Conservation (phyloP, 2,329 filamentous ascomycete species). For the Lachnellula cervina region DNA sequence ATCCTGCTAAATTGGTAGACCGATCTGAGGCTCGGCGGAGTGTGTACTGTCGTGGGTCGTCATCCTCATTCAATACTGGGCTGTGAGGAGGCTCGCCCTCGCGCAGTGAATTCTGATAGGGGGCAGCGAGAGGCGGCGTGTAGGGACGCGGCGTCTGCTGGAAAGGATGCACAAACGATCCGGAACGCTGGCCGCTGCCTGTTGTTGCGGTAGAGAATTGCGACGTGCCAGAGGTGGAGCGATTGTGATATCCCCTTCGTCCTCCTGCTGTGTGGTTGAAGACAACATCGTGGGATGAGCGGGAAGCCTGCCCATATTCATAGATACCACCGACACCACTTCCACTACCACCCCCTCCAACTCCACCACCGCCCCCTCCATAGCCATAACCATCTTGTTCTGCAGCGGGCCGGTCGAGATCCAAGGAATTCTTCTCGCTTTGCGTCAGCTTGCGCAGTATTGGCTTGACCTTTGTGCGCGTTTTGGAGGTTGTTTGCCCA, state of each 20-base stretch:
- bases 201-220: conserved; percentile 52
- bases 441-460: conserved; percentile 52
- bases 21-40: conserved; percentile 25
- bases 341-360: too few relatives aligned
- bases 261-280: conserved; percentile 15
- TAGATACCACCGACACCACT: conserved; percentile 16
- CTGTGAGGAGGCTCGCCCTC: conserved; percentile 46
- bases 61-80: conserved; percentile 29
- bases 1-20: conserved; percentile 17
- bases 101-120: conserved; percentile 53
- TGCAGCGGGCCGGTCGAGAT: conserved; percentile 56
- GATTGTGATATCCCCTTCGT: conserved; percentile 40
- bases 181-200: conserved; percentile 40
- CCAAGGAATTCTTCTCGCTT: conserved; percentile 59
- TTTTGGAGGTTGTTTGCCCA: conserved; percentile 19
- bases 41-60: conserved; percentile 22
- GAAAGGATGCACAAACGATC: conserved; percentile 57
- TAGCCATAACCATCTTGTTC: conserved; percentile 44
- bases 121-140: conserved; percentile 47
- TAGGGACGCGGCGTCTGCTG: conserved; percentile 59
- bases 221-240: conserved; percentile 51
- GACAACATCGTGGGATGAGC: conserved; percentile 26
- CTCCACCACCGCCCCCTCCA: conserved; percentile 24
- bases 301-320: conserved; percentile 27
- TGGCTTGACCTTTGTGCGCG: conserved; percentile 42